phyloP scores from a whole-genome alignment of 768 basidiomycete species.

The Pisolithus tinctorius region DNA sequence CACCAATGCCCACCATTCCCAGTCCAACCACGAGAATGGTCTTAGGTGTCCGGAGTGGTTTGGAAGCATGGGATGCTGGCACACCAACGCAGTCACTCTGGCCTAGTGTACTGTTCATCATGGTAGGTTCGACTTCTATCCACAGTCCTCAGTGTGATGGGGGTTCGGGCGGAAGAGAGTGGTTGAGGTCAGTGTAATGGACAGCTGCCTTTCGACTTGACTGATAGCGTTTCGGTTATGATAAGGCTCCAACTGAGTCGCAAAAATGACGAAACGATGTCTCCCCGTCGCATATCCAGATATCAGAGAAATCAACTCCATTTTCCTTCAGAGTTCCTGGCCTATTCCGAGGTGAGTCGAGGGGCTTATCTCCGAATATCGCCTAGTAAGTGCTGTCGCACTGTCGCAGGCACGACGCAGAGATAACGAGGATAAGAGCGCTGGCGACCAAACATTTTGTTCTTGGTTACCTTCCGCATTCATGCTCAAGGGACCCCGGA shows the following conservation, averaged over 20 bases:
- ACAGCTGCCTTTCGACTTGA: background rate
- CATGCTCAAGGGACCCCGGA: background rate
- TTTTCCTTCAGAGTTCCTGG: background rate
- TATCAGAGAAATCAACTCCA: background rate
- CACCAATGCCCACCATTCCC: slow-evolving; percentile 59
- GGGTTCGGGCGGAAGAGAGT: too few relatives aligned
- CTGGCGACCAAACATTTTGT: background rate
- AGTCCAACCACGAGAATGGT: slow-evolving; percentile 35
- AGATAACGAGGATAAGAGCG: background rate
- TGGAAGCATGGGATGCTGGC: background rate
- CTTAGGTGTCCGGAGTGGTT: background rate
- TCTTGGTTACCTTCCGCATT: background rate
- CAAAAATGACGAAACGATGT: background rate
- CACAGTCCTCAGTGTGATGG: background rate
- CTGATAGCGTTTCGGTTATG: background rate
- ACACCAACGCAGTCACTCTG: background rate
- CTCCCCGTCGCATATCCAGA: too few relatives aligned
- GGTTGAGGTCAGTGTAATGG: background rate
- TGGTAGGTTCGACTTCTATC: background rate
- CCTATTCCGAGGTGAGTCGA: background rate
- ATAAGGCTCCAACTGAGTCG: background rate
- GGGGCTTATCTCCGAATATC: background rate
- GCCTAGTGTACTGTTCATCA: background rate
- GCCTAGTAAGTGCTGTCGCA: background rate
- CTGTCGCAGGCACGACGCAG: background rate